A percentile compares a stretch with the other conserved stretches of the same genome.
These are phyloP conservation scores for Phytophthora pisi DNA, from an alignment of 352 stramenopile genomes.

Conservation along the genomic window DNA sequence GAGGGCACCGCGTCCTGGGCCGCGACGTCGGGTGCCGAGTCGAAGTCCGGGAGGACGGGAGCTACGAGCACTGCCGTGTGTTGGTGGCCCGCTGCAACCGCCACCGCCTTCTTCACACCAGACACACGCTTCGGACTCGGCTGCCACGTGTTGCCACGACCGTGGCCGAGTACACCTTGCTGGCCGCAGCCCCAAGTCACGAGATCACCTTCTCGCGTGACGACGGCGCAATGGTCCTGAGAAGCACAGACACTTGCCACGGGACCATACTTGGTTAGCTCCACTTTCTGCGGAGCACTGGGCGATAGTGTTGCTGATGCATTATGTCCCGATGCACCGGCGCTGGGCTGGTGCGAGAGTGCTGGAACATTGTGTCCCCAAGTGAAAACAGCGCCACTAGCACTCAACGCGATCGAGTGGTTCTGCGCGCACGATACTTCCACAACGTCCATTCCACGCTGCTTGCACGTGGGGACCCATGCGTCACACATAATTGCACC, in stretches of 20 bases:
- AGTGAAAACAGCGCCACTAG: slow-evolving; percentile 70
- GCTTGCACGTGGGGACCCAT: slow-evolving; percentile 65
- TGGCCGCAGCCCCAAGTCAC: slow-evolving; percentile 78
- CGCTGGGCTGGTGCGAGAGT: slow-evolving; percentile 52
- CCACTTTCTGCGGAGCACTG: slow-evolving; percentile 55
- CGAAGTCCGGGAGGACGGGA: slow-evolving; percentile 42
- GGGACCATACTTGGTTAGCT: slow-evolving; percentile 48
- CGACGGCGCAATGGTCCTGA: slow-evolving; percentile 79
- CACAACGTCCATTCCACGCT: slow-evolving; percentile 61
- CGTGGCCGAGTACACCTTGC: slow-evolving; percentile 76
- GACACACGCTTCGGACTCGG: slow-evolving; percentile 76
- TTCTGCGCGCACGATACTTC: slow-evolving; percentile 77
- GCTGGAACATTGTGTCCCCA: slow-evolving; percentile 77
- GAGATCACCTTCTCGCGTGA: slow-evolving; percentile 64
- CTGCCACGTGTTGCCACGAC: slow-evolving; percentile 76
- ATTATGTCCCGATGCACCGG: slow-evolving; percentile 23
- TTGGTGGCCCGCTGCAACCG: slow-evolving; percentile 73
- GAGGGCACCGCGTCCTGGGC: slow-evolving; percentile 14
- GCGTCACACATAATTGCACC: slow-evolving; percentile 53
- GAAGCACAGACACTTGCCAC: slow-evolving; percentile 70
- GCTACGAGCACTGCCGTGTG: slow-evolving; percentile 76
- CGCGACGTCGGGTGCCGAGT: slow-evolving; percentile 8
- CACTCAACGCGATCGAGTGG: slow-evolving; percentile 78
- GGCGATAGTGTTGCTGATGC: slow-evolving; percentile 29
- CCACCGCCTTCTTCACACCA: slow-evolving; percentile 74